Base-by-base conservation (phyloP, 2,329 filamentous ascomycete species). In the Nothophoma quercina region DNA sequence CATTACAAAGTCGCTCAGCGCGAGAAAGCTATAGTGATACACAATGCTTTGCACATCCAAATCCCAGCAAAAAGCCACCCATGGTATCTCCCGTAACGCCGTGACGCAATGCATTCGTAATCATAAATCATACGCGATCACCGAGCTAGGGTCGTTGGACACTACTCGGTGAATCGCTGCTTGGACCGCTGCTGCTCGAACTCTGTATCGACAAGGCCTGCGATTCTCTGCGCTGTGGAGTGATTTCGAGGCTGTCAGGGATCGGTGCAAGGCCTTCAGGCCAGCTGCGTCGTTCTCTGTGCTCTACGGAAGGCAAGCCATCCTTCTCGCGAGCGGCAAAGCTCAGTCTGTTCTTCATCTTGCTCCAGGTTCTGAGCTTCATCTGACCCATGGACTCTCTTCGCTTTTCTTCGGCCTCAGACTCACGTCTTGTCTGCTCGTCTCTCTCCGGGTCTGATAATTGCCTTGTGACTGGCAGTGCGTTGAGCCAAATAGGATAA, bases 401-500 rank as follows among this genome's bases (percentile, higher is more conserved):
- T 19, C 63, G 55, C 38, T 64, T 58, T 38, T 64, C 60, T 35
- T 68, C 65, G 1, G 55, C 55, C 49, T 64, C 58, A 2, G 56
- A 63, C 32, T 70, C 64, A 9, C 62, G 55, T 33, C 66, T 55
- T 15, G 67, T 64, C 39, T 68, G 62, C 36, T 71, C 69, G 42
- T 73, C 70, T 21, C 65, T 62, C 6, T 78, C 69, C 0, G 81
- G 81, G 52, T 84, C 82, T 5, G 83, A 79, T 40, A 85, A 77
- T 41, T 72, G 72, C 56, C 78, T 76, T 18, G 80, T 80, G 2
- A 75, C 72, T 1, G 78, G 77, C 16, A 79, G 68, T 1, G 77
- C 29, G 51, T 82, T 83, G 46, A 85, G 73, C 64, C 82, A 84
- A 4, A 86, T 35, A 0, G 84, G 81, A 59, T 85, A 82, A 5